Evolutionary conservation across 176 grass and related monocot genomes (phyloP).

Genomic region (Avena eriantha): DNA sequence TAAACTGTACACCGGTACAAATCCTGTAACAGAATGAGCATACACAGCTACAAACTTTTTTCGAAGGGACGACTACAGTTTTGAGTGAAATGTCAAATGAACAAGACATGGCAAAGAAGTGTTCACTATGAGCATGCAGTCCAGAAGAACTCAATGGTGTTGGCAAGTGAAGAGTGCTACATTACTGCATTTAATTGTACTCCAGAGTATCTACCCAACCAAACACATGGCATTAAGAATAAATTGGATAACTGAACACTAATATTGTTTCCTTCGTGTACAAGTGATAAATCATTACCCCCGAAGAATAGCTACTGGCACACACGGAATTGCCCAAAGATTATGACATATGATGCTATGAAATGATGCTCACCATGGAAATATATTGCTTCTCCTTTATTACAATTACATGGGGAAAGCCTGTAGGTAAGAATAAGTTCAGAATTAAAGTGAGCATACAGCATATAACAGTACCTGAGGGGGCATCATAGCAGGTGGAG

Average conservation of each 20-base stretch:
- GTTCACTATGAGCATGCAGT: background rate
- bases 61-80: background rate
- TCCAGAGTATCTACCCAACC: background rate
- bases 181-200: constrained; percentile 13
- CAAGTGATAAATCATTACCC: background rate
- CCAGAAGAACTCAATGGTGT: background rate
- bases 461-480: constrained; percentile 63
- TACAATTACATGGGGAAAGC: background rate
- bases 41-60: background rate
- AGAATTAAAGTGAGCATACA: constrained; percentile 1
- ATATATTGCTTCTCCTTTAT: background rate
- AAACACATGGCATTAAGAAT: background rate
- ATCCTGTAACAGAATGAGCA: constrained; percentile 24
- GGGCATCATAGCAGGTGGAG: constrained; percentile 66
- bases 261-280: background rate
- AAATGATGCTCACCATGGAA: background rate
- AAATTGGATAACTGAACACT: constrained; percentile 25
- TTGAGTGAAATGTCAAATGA: constrained; percentile 20
- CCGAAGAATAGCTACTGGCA: background rate
- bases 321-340: background rate
- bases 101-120: background rate
- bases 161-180: background rate
- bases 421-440: background rate
- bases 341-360: background rate
- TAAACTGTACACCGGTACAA: background rate